Evolutionary conservation across 78 protist species (phyloP), one percentile per base, ranked within the genome.

Genomic region (Thecamonas trahens): DNA sequence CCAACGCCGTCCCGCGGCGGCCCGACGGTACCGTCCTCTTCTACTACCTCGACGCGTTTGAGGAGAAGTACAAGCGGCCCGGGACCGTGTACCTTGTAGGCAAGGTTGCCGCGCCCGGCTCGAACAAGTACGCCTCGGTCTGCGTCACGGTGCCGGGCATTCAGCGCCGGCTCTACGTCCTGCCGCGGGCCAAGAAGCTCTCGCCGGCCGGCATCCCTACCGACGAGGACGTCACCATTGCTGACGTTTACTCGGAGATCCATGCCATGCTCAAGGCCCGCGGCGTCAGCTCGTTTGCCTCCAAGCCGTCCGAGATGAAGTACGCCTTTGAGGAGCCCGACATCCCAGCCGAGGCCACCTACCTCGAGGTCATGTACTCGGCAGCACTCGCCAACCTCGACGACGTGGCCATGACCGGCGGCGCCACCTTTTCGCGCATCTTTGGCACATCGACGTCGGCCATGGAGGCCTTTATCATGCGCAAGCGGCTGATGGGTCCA

Each of bases 401-500:
- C 61, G n/a, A 5, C 31, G 18, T 32, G 5, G 18, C 79, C 69
- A n/a, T 20, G 1, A n/a, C 34, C 28, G 13, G 60, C 22, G 15
- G 60, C 22, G 14, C 37, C 22, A 8, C 28, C 6, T 2, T 20
- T 14, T 63, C 31, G n/a, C 67, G 72, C 37, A 81, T 83, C 24
- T 89, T 91, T 47, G 98, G 98, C 29, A 61, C 85, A 31, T 34
- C 73, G 45, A 74, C 84, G 28, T 52, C 77, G 24, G 34, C 65
- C 26, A 20, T 76, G 0, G 98, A 94, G 82, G 45, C 31, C 7
- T 79, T 94, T 61, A 28, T 94, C 1, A 1, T 91, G 29, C 80
- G 90, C 61, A 67, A 82, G 26, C 37, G 69, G 42, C 61, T 94
- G 31, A 85, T 69, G 91, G 98, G 98, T 9, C 98, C 98, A 14